Evolutionary conservation across 495 filamentous ascomycete species (phyloP).

Genomic region (Penicillium chermesinum): DNA sequence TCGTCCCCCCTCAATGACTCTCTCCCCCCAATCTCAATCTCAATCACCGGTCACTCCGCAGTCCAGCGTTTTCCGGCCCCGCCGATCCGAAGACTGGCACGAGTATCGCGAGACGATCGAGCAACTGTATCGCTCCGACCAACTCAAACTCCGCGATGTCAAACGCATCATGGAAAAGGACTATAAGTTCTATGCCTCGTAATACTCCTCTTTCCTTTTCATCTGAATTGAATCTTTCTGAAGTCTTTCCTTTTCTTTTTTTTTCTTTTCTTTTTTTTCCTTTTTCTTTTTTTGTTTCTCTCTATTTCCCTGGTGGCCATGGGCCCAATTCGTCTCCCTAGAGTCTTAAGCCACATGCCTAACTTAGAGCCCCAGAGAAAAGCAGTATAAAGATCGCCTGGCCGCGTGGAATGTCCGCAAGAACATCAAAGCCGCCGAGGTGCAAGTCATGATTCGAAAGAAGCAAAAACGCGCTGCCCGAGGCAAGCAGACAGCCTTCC

Average conservation of each 20-base stretch:
- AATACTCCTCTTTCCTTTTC: conserved; percentile 18
- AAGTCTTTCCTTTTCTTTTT: not conserved
- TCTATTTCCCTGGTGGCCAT: conserved; percentile 1
- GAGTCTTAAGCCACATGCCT: conserved; percentile 4
- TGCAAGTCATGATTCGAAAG: conserved; percentile 41
- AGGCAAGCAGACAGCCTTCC: conserved; percentile 41
- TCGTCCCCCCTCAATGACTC: conserved; percentile 8
- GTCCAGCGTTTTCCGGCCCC: conserved; percentile 30
- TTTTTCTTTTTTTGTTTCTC: conserved; percentile 2
- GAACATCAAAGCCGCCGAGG: conserved; percentile 42
- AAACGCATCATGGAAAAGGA: conserved; percentile 41
- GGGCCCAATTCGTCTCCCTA: not conserved
- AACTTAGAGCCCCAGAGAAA: conserved; percentile 29
- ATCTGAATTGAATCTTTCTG: too few relatives aligned
- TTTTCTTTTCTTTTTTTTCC: conserved; percentile 3
- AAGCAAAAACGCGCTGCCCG: conserved; percentile 39
- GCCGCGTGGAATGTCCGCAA: conserved; percentile 42
- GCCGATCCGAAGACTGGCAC: conserved; percentile 42
- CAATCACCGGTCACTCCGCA: conserved; percentile 11
- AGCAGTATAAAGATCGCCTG: conserved; percentile 45
- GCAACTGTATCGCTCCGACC: conserved; percentile 38
- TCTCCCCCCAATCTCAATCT: conserved; percentile 17
- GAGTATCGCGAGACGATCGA: conserved; percentile 37
- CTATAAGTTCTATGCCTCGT: conserved; percentile 41
- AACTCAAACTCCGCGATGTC: conserved; percentile 41